A percentile compares a stretch with the other conserved stretches of the same genome.
These are phyloP conservation scores for Sporothrix mexicana DNA, from an alignment of 2,329 filamentous ascomycete species.

Conservation along the genomic window DNA sequence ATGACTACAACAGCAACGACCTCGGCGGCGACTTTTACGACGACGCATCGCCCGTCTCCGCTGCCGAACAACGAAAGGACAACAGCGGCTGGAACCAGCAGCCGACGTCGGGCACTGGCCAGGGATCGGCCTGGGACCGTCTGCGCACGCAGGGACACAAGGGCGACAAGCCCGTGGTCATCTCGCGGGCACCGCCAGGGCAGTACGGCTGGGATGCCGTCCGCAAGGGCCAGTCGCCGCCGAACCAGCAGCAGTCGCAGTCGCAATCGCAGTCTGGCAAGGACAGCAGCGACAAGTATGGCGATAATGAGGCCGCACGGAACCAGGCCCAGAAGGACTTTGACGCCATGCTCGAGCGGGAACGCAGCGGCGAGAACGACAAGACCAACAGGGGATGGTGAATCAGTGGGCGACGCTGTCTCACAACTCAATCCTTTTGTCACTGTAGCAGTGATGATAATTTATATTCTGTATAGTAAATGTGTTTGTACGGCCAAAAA, in stretches of 20 bases:
- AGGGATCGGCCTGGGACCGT: conserved; percentile 39
- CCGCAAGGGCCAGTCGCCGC: conserved; percentile 16
- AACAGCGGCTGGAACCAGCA: conserved; percentile 24
- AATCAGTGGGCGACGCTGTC: background rate
- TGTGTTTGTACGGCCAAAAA: background rate
- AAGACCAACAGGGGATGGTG: conserved; percentile 18
- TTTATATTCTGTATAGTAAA: background rate
- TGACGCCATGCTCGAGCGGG: conserved; percentile 40
- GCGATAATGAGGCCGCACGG: conserved; percentile 33
- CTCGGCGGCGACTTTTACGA: conserved; percentile 32
- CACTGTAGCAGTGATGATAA: background rate
- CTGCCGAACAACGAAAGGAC: conserved; percentile 25
- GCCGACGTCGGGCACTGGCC: background rate
- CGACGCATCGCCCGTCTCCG: conserved; percentile 38
- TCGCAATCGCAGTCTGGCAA: too few species aligned
- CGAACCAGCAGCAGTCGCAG: background rate
- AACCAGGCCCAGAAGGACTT: conserved; percentile 39
- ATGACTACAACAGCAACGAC: background rate
- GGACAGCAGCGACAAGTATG: conserved; percentile 13
- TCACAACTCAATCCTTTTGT: conserved; percentile 7
- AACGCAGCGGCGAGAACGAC: conserved; percentile 36
- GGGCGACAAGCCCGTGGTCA: background rate
- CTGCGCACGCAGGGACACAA: conserved; percentile 30
- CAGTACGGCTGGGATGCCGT: conserved; percentile 23
- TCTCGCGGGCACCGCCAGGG: conserved; percentile 12